phyloP scores from a whole-genome alignment of 805 yeast species.

The Candida krabiensis region DNA sequence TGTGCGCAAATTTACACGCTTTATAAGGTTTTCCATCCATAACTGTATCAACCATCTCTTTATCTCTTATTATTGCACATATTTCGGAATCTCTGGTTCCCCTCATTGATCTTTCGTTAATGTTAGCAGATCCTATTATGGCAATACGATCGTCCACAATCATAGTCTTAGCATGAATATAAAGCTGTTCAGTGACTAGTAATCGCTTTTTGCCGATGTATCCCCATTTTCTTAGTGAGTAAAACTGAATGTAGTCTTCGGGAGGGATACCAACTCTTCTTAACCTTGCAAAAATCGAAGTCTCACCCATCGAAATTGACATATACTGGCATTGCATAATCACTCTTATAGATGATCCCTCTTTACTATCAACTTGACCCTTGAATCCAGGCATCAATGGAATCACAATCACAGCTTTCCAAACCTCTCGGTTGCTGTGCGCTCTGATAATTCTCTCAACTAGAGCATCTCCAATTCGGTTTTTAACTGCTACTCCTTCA shows the following conservation, averaged over 20 bases:
- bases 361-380: conserved; percentile 87
- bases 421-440: conserved; percentile 65
- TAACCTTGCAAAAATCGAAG: conserved; percentile 83
- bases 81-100: conserved; percentile 95
- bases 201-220: conserved; percentile 73
- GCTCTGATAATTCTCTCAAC: conserved; percentile 96
- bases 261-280: conserved; percentile 82
- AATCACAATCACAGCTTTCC: conserved; percentile 91
- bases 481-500: conserved; percentile 81
- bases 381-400: conserved; percentile 98
- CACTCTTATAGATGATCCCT: conserved; percentile 91
- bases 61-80: conserved; percentile 85
- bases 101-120: conserved; percentile 94
- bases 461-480: conserved; percentile 92
- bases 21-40: conserved; percentile 83
- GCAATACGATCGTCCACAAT: conserved; percentile 92
- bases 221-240: conserved; percentile 94
- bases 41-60: conserved; percentile 60
- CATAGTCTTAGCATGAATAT: conserved; percentile 90
- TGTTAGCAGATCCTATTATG: conserved; percentile 95
- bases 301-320: conserved; percentile 87
- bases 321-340: conserved; percentile 96
- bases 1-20: conserved; percentile 88
- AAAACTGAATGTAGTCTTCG: conserved; percentile 87
- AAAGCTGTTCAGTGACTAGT: conserved; percentile 85